phyloP scores from a whole-genome alignment of 176 grass and related monocot genomes.

The Raddia guianensis region DNA sequence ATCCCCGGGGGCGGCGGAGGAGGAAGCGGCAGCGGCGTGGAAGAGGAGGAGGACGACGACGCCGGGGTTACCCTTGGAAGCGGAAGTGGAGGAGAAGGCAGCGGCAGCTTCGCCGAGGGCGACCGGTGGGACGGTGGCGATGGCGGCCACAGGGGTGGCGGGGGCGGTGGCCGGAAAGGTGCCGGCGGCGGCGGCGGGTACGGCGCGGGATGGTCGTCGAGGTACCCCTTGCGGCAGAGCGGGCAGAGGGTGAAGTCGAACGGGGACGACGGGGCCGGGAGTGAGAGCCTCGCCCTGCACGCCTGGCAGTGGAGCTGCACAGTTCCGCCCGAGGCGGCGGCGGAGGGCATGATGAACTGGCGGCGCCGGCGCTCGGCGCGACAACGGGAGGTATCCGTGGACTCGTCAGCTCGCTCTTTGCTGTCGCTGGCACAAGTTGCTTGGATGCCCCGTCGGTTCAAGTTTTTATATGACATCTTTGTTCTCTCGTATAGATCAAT shows the following conservation, averaged over 20 bases:
- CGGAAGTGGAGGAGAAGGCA: background rate
- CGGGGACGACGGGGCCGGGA: conserved; percentile 7
- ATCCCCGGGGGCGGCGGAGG: background rate
- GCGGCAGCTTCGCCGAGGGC: background rate
- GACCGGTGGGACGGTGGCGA: background rate
- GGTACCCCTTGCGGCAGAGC: conserved; percentile 8
- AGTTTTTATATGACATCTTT: no score
- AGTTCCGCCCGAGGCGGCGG: background rate
- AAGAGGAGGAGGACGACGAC: background rate
- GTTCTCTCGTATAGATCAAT: no score
- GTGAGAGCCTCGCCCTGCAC: background rate
- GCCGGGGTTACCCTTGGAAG: background rate
- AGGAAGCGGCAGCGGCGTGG: no score
- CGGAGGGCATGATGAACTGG: background rate
- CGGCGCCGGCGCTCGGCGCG: background rate
- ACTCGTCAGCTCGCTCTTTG: no score
- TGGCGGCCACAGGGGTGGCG: background rate
- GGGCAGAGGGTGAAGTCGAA: conserved; percentile 22
- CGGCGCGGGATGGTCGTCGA: conserved; percentile 5
- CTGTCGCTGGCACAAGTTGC: no score
- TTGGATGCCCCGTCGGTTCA: no score
- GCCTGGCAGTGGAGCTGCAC: background rate
- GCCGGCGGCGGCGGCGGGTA: background rate
- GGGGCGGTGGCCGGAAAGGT: background rate
- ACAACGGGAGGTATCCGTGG: background rate